Evolutionary conservation across 2,329 filamentous ascomycete species (phyloP), one percentile per base, ranked within the genome.

Genomic region (Mycogone perniciosa): DNA sequence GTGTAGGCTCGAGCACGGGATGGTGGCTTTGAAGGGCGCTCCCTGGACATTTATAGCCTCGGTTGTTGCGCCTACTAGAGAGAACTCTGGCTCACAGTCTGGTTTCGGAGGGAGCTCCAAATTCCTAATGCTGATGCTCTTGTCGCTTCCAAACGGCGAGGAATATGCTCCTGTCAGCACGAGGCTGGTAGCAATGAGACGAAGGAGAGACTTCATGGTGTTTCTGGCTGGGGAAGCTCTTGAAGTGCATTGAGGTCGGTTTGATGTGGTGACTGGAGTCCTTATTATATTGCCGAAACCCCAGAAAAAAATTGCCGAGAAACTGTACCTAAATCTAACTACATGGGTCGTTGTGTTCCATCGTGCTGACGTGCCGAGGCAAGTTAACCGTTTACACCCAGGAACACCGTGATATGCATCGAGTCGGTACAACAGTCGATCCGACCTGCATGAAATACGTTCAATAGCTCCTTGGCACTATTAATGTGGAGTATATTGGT

Each of bases 1-100:
- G 20, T 41, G 30, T 10, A 51, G 48, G 31, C 30, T 45, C 13
- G 48, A 46, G 37, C 48, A 51, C 30, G 43, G n/a, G n/a, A 46
- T 51, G 42, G 30, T 8, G 20, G 48, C 48, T 27, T 45, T 41
- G 48, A 51, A 51, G 20, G 26, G 48, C 30, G 42, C 31, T 1
- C 43, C 48, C 4, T 10, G 37, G 30, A 44, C 9, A 31, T 51
- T 51, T n/a, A 30, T n/a, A 10, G 13, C 26, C 11, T 42, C 43
- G 31, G 37, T 31, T 10, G 48, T 40, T 8, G 31, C 48, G 43
- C 48, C 48, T n/a, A 31, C 48, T 5, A 51, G 48, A 11, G 48
- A 35, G n/a, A 51, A 46, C 29, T n/a, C 31, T 7, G 43, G 35
- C 6, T 51, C 48, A 20, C 48, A 51, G 6, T 26, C 20, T 8